These are phyloP conservation scores for Fusarium brachygibbosum DNA, from an alignment of 2,329 filamentous ascomycete species.

Conservation along the genomic window DNA sequence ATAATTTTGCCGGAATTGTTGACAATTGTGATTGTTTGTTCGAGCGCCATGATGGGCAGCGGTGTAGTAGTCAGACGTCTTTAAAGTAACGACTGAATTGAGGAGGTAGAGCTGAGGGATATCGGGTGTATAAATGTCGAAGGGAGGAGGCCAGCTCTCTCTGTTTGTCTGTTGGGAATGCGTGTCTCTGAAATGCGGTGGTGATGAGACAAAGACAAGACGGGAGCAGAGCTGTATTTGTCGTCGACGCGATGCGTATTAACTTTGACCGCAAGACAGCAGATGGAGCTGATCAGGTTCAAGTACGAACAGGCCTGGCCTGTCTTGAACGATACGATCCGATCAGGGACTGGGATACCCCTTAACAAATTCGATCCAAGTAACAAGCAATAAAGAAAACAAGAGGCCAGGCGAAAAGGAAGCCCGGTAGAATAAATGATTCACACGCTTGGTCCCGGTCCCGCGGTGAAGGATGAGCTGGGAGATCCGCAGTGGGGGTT, in stretches of 20 bases:
- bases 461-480: constrained; percentile 41
- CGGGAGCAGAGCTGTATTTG: constrained; percentile 28
- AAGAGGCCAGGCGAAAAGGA: constrained; percentile 15
- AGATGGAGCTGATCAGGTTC: constrained; percentile 21
- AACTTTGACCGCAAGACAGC: constrained; percentile 22
- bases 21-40: constrained; percentile 87
- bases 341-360: constrained; percentile 33
- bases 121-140: constrained; percentile 3
- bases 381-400: background rate
- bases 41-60: constrained; percentile 57
- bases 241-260: constrained; percentile 19
- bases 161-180: constrained; percentile 23
- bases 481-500: constrained; percentile 41
- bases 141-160: constrained; percentile 47
- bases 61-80: constrained; percentile 28
- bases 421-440: constrained; percentile 33
- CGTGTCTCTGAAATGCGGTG: constrained; percentile 22
- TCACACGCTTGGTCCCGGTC: constrained; percentile 41
- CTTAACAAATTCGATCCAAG: constrained; percentile 23
- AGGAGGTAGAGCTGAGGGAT: constrained; percentile 12
- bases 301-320: constrained; percentile 23
- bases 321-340: constrained; percentile 35
- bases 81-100: constrained; percentile 12
- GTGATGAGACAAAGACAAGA: constrained; percentile 19
- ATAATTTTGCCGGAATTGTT: constrained; percentile 93